These are phyloP conservation scores for Globisporangium parvum DNA, from an alignment of 352 stramenopile genomes.

Conservation along the genomic window DNA sequence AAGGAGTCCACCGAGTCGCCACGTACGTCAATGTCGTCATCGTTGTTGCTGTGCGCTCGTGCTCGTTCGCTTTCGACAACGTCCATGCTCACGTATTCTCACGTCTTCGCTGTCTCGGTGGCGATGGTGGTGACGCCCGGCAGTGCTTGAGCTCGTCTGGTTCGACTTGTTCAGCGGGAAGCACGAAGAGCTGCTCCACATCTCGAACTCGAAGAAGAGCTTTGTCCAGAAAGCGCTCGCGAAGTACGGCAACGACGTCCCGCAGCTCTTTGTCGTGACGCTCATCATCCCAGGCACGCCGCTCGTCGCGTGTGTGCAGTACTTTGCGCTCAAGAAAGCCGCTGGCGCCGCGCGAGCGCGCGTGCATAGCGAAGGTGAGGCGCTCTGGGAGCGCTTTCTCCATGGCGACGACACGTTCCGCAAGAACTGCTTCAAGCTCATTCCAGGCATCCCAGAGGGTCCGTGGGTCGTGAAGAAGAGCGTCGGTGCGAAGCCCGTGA, in stretches of 20 bases:
- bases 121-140: no score
- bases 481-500: conserved; percentile 70
- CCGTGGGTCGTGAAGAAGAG: conserved; percentile 82
- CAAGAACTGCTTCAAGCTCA: conserved; percentile 72
- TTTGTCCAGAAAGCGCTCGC: conserved; percentile 54
- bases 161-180: conserved; percentile 76
- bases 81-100: not conserved
- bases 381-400: conserved; percentile 62
- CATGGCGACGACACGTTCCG: conserved; percentile 61
- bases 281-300: conserved; percentile 65
- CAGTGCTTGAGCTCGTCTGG: conserved; percentile 82
- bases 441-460: conserved; percentile 68
- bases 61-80: not conserved
- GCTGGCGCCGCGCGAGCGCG: conserved; percentile 5
- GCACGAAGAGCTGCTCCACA: conserved; percentile 57
- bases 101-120: no score
- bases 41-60: not conserved
- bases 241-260: conserved; percentile 60
- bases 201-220: conserved; percentile 60
- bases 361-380: conserved; percentile 22
- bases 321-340: conserved; percentile 54
- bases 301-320: conserved; percentile 64
- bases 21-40: conserved; percentile 21
- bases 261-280: conserved; percentile 70
- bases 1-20: conserved; percentile 57